Percentiles rank a stretch among this genome's conserved stretches.
These are phyloP conservation scores for Cryptococcus sp. DNA, from an alignment of 1,284 basidiomycete genomes.

Conservation along the genomic window DNA sequence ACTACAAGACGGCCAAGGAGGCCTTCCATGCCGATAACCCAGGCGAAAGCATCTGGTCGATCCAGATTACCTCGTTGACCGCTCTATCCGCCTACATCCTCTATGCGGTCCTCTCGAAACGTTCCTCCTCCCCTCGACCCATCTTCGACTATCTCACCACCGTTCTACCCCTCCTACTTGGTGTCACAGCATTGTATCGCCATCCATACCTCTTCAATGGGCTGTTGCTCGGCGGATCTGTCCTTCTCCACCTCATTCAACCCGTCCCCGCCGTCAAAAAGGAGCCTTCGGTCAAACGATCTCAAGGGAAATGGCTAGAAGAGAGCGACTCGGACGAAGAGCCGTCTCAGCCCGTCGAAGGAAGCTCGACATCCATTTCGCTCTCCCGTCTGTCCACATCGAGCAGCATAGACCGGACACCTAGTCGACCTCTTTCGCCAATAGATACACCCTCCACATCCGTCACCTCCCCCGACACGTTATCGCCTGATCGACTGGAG, in stretches of 20 bases:
- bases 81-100: slow-evolving; percentile 66
- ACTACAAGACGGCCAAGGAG: slow-evolving; percentile 80
- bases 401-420: not conserved
- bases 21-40: slow-evolving; percentile 75
- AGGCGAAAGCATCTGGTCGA: slow-evolving; percentile 67
- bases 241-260: not conserved
- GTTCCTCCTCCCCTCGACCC: slow-evolving; percentile 23
- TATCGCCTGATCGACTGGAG: not conserved
- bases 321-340: slow-evolving; percentile 42
- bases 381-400: slow-evolving; percentile 14
- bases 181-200: slow-evolving; percentile 67
- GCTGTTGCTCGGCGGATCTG: slow-evolving; percentile 44
- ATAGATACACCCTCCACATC: not conserved
- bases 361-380: not conserved
- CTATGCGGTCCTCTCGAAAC: slow-evolving; percentile 54
- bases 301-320: slow-evolving; percentile 37
- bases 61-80: slow-evolving; percentile 68
- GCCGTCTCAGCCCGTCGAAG: slow-evolving; percentile 19
- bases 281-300: slow-evolving; percentile 1
- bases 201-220: slow-evolving; percentile 55
- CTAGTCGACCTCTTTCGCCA: slow-evolving; percentile 1
- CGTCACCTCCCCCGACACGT: not conserved
- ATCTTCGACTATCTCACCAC: slow-evolving; percentile 60
- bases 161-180: slow-evolving; percentile 68
- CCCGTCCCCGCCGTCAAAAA: not conserved